Evolutionary conservation across 2,329 filamentous ascomycete genomes (phyloP), one percentile per base, ranked within the genome.

Genomic region (Colletotrichum sp.): DNA sequence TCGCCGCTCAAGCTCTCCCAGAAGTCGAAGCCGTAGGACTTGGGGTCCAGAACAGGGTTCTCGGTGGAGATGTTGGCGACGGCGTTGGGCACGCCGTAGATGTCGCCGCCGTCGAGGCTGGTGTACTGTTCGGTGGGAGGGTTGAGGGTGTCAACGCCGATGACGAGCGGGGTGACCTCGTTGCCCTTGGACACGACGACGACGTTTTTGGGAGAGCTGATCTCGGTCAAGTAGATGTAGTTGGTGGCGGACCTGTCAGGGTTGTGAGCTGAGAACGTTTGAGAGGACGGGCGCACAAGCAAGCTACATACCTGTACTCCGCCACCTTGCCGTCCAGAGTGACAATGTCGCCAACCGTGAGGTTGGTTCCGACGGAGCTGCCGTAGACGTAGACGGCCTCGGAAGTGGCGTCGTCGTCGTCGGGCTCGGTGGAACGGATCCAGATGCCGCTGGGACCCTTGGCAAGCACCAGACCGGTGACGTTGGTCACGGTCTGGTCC

Each of bases 1-100:
- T 94, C 92, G 32, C 93, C 93, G 70, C 86, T 87, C 74, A 95
- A 83, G 77, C 90, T 92, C 87, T 95, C 92, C 93, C 93, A 95
- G 81, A 94, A 95, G 82, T 95, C 93, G 34, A 95, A 85, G 4
- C 93, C 93, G 80, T 92, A 95, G 57, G 86, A 84, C 26, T 85
- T 84, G 3, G 93, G 93, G 76, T 93, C 82, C 52, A 95, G 87
- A 16, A 85, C 84, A 0, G 93, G 93, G 81, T 95, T 94, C 38
- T 81, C 85, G 8, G 82, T 85, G 3, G 92, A 93, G 52, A 95
- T 81, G 78, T 88, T 87, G 77, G 86, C 89, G 52, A 86, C 85
- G 76, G 91, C 93, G 80, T 93, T 94, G 13, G 93, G 93, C 6
- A 93, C 84, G 2, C 85, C 89, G 77, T 94, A 94, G 48, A 94